phyloP scores from a whole-genome alignment of 495 filamentous ascomycete species.

The Lentithecium fluviatile region DNA sequence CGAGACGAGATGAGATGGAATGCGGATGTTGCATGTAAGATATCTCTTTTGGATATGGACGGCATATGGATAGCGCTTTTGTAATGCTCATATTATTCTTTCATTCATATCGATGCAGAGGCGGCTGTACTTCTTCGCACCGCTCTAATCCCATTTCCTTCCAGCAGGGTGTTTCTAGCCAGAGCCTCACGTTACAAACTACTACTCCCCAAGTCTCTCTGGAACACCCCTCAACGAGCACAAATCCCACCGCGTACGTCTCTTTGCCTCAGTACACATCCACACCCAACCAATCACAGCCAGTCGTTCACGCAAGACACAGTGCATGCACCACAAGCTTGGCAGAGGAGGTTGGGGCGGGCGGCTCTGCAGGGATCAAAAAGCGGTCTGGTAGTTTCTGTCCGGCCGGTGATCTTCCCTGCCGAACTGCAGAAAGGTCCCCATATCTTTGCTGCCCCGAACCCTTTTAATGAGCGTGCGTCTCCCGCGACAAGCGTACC shows the following conservation, averaged over 20 bases:
- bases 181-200: too few species aligned
- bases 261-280: neutral
- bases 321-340: constrained; percentile 1
- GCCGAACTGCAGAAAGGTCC: constrained; percentile 2
- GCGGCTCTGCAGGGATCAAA: constrained; percentile 14
- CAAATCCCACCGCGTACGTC: neutral
- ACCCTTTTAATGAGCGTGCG: neutral
- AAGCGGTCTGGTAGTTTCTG: constrained; percentile 20
- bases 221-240: neutral
- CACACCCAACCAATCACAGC: neutral
- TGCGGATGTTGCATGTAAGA: neutral
- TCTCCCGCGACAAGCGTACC: neutral
- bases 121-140: too few species aligned
- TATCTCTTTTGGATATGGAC: neutral
- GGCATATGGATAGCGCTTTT: neutral
- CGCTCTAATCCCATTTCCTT: too few species aligned
- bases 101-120: neutral
- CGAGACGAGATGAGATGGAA: too few species aligned
- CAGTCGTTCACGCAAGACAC: constrained; percentile 18
- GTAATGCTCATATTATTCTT: neutral
- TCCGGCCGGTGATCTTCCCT: neutral
- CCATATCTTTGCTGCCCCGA: too few species aligned
- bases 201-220: neutral
- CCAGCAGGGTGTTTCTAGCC: too few species aligned
- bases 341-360: neutral